Evolutionary conservation across 2,329 filamentous ascomycete species (phyloP), one percentile per base, ranked within the genome.

Genomic region (Byssochlamys sp.): DNA sequence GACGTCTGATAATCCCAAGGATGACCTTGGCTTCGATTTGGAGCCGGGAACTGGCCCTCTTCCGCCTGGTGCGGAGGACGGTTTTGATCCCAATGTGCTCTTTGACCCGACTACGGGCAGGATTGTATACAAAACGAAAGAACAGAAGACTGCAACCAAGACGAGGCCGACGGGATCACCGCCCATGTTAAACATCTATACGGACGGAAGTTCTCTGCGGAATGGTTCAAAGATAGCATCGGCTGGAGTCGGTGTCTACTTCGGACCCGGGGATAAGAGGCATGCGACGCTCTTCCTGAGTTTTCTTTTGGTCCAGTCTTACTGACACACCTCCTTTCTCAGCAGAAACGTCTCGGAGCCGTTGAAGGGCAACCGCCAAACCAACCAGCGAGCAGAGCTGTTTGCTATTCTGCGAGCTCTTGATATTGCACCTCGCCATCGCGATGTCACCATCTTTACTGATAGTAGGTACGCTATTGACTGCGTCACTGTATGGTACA

Each of bases 301-400:
- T 52, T 52, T 19, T 19, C 19, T 19, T 19, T 57, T 56, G 35
- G 39, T 7, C 57, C 58, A 58, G 48, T 61, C 58, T 61, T 57
- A 66, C 67, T 70, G 55, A 71, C 60, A 45, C 62, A 55, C 28
- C 29, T 19, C 52, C 14, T 39, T 55, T 61, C 61, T 65, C 55
- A 69, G 71, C 66, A 85, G 84, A 63, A 88, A 88, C 66, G 74
- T 95, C 26, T 89, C 89, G 11, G 91, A 95, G 73, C 84, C 85
- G 3, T 81, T 96, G 2, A 74, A 80, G 55, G 90, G 90, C 54
- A 78, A 81, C 14, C 79, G 80, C 9, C 94, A 97, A 74, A 97
- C 94, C 0, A 99, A 99, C 70, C 90, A 97, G 72, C 88, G 94
- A 2, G 94, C 92, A n/a, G 94, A 99, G 75, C 79, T 99, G 58